A percentile compares a stretch with the other conserved stretches of the same genome.
phyloP scores from a whole-genome alignment of 495 filamentous ascomycete species.

The Podospora pseudoanserina region DNA sequence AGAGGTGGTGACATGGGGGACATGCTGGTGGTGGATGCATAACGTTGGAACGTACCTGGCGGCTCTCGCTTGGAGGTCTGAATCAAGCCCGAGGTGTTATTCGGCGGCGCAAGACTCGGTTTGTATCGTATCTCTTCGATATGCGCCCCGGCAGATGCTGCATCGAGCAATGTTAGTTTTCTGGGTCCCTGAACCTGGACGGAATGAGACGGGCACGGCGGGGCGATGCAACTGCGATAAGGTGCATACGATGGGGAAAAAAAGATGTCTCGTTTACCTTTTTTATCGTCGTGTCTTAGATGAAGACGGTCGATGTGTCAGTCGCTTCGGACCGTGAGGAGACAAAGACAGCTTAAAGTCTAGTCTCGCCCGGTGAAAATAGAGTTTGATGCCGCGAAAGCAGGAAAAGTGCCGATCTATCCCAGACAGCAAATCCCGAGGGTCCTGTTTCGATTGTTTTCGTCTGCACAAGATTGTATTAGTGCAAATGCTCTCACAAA shows the following conservation, averaged over 20 bases:
- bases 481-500: background rate
- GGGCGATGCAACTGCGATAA: conserved; percentile 6
- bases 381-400: background rate
- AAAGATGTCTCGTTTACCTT: background rate
- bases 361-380: conserved; percentile 1
- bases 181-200: background rate
- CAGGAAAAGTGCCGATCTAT: background rate
- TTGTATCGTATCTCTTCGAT: conserved; percentile 1
- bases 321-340: background rate
- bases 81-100: background rate
- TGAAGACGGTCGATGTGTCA: background rate
- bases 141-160: background rate
- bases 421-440: background rate
- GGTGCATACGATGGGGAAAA: background rate
- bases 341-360: background rate
- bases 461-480: background rate
- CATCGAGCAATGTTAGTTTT: background rate
- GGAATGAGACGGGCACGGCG: conserved; percentile 1
- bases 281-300: background rate
- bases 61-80: conserved; percentile 1
- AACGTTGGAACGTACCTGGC: conserved; percentile 1
- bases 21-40: background rate
- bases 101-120: background rate
- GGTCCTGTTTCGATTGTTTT: background rate
- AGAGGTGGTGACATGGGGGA: background rate